These are phyloP conservation scores for Blastomyces parvus DNA, from an alignment of 2,329 filamentous ascomycete genomes.

Conservation along the genomic window DNA sequence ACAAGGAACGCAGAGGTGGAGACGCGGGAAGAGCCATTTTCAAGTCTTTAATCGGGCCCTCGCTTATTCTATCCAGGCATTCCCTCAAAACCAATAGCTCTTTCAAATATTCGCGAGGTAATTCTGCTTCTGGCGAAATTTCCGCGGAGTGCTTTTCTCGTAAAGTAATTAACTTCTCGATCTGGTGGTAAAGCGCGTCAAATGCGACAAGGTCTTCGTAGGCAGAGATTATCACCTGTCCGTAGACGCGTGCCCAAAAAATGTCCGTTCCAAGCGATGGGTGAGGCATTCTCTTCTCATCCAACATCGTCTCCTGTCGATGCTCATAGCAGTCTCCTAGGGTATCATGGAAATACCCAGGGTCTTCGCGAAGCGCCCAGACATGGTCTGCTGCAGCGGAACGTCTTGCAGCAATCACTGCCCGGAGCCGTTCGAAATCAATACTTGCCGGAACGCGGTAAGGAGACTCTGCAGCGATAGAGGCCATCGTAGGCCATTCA, in stretches of 20 bases:
- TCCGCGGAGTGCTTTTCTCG: slow-evolving; percentile 25
- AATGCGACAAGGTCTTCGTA: slow-evolving; percentile 33
- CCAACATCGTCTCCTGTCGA: slow-evolving; percentile 35
- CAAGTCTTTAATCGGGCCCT: slow-evolving; percentile 22
- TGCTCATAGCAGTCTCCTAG: slow-evolving; percentile 39
- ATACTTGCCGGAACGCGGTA: slow-evolving; percentile 43
- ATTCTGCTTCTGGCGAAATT: slow-evolving; percentile 25
- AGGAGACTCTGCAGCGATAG: slow-evolving; percentile 42
- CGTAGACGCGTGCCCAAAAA: slow-evolving; percentile 37
- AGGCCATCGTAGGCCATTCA: slow-evolving; percentile 32
- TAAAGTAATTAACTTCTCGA: slow-evolving; percentile 21
- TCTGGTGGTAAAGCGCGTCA: slow-evolving; percentile 29
- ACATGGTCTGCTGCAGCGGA: slow-evolving; percentile 45
- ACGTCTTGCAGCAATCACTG: slow-evolving; percentile 36
- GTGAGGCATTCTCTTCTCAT: slow-evolving; percentile 24
- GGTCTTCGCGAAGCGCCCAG: slow-evolving; percentile 50
- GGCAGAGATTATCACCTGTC: slow-evolving; percentile 25
- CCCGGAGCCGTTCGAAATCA: slow-evolving; percentile 39
- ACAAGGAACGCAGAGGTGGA: slow-evolving; percentile 34
- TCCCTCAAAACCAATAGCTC: slow-evolving; percentile 35
- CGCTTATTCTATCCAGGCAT: slow-evolving; percentile 28
- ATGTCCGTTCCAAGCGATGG: slow-evolving; percentile 10
- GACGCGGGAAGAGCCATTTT: slow-evolving; percentile 30
- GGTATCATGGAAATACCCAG: slow-evolving; percentile 44
- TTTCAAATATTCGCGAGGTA: slow-evolving; percentile 34